These are phyloP conservation scores for Kluyveromyces siamensis DNA, from an alignment of 805 yeast species.

Conservation along the genomic window DNA sequence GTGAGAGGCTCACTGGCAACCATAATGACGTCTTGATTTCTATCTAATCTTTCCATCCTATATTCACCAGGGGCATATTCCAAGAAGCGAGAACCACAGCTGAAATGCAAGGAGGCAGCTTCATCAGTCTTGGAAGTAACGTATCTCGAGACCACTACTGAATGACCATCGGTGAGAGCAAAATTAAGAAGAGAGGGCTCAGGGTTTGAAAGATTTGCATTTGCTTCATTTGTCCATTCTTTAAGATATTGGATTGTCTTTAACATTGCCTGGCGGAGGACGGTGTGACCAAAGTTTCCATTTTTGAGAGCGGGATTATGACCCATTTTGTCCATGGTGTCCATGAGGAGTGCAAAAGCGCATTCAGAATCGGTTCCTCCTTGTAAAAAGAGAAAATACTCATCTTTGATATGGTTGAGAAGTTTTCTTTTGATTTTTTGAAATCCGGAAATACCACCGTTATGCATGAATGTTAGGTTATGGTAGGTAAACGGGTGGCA, in stretches of 20 bases:
- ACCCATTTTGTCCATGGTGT: conserved; percentile 68
- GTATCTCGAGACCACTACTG: conserved; percentile 80
- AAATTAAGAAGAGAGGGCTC: conserved; percentile 87
- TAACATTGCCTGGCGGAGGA: conserved; percentile 58
- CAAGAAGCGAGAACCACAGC: conserved; percentile 84
- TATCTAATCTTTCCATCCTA: conserved; percentile 85
- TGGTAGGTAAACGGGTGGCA: conserved; percentile 94
- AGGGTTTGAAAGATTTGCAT: conserved; percentile 23
- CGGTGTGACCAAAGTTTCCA: conserved; percentile 43
- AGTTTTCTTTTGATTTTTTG: conserved; percentile 61
- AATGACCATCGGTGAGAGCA: conserved; percentile 89
- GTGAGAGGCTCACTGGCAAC: conserved; percentile 96
- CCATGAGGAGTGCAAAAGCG: conserved; percentile 81
- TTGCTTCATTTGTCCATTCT: conserved; percentile 64
- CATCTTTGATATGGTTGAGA: conserved; percentile 65
- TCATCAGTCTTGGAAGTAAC: conserved; percentile 85
- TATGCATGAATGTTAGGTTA: conserved; percentile 91
- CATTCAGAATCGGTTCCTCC: conserved; percentile 97
- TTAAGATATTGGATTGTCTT: conserved; percentile 68
- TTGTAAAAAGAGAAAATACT: conserved; percentile 70
- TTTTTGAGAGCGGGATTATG: conserved; percentile 48
- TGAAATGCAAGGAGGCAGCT: conserved; percentile 92
- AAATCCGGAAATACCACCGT: conserved; percentile 81
- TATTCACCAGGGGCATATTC: conserved; percentile 89
- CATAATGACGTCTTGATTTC: conserved; percentile 92